Percentiles rank a stretch among this genome's conserved stretches.
Conservation (phyloP, 768 basidiomycete genomes). For the Agrocybe praecox region DNA sequence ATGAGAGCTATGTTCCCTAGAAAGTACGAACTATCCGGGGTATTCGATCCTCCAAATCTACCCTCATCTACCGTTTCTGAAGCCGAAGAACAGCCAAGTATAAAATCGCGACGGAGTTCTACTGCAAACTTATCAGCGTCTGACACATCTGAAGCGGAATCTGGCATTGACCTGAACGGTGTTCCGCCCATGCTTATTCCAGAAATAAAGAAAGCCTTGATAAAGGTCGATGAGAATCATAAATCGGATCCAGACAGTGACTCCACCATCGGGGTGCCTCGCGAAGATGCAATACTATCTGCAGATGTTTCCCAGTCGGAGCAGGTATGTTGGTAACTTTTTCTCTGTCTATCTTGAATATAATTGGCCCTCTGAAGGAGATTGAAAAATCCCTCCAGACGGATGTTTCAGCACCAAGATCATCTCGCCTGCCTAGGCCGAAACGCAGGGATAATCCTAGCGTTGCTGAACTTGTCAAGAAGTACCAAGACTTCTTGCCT, state of each 20-base stretch:
- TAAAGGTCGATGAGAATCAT: slow-evolving; percentile 17
- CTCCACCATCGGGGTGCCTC: slow-evolving; percentile 74
- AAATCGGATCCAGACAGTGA: slow-evolving; percentile 79
- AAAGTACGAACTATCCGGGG: slow-evolving; percentile 53
- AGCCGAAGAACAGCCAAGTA: slow-evolving; percentile 58
- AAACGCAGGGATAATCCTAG: slow-evolving; percentile 50
- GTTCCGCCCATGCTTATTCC: slow-evolving; percentile 7
- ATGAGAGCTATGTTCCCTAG: slow-evolving; percentile 75
- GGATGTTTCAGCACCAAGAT: slow-evolving; percentile 30
- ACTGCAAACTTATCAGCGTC: slow-evolving; percentile 64
- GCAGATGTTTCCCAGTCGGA: slow-evolving; percentile 16
- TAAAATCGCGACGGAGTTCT: slow-evolving; percentile 42
- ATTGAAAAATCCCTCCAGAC: slow-evolving; percentile 17
- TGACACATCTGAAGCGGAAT: slow-evolving; percentile 69
- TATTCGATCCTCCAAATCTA: slow-evolving; percentile 55
- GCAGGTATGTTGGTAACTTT: slow-evolving; percentile 12
- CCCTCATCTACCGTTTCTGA: slow-evolving; percentile 75
- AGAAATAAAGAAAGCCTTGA: slow-evolving; percentile 8
- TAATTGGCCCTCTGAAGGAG: slow-evolving; percentile 4
- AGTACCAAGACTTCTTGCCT: slow-evolving; percentile 78
- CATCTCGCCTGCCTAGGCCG: slow-evolving; percentile 71
- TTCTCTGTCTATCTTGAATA: neutral
- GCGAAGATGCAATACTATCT: slow-evolving; percentile 12
- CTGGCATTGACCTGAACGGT: slow-evolving; percentile 18
- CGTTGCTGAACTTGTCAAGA: slow-evolving; percentile 86